These are phyloP conservation scores for Cryphonectria nitschkei DNA, from an alignment of 2,329 filamentous ascomycete species.

Conservation along the genomic window DNA sequence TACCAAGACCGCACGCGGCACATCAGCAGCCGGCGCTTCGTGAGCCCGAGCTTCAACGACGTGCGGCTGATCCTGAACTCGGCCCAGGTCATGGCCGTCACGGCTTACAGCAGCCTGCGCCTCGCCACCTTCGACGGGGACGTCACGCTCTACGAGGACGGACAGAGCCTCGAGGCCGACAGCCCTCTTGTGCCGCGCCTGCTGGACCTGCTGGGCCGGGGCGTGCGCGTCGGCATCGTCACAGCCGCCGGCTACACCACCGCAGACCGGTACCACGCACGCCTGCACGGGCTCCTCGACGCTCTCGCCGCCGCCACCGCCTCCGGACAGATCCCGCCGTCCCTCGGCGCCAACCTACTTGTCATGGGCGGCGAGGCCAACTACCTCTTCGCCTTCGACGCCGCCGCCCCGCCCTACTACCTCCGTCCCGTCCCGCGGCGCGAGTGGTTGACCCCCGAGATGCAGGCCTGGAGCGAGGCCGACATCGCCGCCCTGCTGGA, in stretches of 20 bases:
- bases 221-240: slow-evolving; percentile 89
- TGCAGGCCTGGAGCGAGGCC: slow-evolving; percentile 74
- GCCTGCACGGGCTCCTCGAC: slow-evolving; percentile 84
- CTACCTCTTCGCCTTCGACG: slow-evolving; percentile 84
- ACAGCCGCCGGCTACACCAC: slow-evolving; percentile 95
- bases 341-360: slow-evolving; percentile 77
- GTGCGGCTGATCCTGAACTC: slow-evolving; percentile 92
- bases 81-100: slow-evolving; percentile 91
- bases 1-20: slow-evolving; percentile 85
- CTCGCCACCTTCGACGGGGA: slow-evolving; percentile 97
- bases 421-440: slow-evolving; percentile 68
- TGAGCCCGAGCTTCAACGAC: slow-evolving; percentile 97
- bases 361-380: slow-evolving; percentile 97
- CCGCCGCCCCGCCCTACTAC: slow-evolving; percentile 61
- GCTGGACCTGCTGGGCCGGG: slow-evolving; percentile 72
- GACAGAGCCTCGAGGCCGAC: slow-evolving; percentile 72
- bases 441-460: slow-evolving; percentile 77
- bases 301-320: slow-evolving; percentile 63
- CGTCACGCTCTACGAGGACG: slow-evolving; percentile 93
- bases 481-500: slow-evolving; percentile 84
- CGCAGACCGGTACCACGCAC: slow-evolving; percentile 81
- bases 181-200: slow-evolving; percentile 76
- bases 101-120: slow-evolving; percentile 71
- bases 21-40: slow-evolving; percentile 90
- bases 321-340: slow-evolving; percentile 54